phyloP scores from a whole-genome alignment of 1,284 basidiomycete species.

The Ceratobasidium sp. region DNA sequence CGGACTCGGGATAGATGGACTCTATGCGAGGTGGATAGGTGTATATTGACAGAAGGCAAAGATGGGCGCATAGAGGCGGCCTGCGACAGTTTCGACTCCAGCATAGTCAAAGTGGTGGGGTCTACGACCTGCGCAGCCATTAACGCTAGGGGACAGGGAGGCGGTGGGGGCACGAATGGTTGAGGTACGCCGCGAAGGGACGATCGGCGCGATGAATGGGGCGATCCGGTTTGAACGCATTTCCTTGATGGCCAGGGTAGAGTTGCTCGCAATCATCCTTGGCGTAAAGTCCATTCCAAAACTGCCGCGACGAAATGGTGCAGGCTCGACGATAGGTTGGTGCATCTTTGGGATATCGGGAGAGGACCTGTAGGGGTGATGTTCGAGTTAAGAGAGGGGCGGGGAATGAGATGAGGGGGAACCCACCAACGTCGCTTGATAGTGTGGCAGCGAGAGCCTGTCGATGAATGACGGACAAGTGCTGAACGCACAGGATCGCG shows the following conservation, averaged over 20 bases:
- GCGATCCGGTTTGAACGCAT: slow-evolving; percentile 26
- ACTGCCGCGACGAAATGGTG: slow-evolving; percentile 37
- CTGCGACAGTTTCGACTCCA: slow-evolving; percentile 30
- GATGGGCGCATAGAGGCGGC: slow-evolving; percentile 26
- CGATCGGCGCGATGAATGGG: slow-evolving; percentile 40
- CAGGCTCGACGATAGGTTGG: slow-evolving; percentile 30
- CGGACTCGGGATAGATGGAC: slow-evolving; percentile 24
- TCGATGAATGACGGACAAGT: slow-evolving; percentile 39
- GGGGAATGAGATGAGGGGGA: slow-evolving; percentile 20
- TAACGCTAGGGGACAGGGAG: slow-evolving; percentile 29
- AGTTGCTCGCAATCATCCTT: background rate
- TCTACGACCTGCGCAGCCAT: slow-evolving; percentile 35
- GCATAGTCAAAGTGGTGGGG: slow-evolving; percentile 20
- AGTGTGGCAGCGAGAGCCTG: slow-evolving; percentile 26
- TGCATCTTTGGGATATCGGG: slow-evolving; percentile 32
- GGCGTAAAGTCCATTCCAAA: slow-evolving; percentile 31
- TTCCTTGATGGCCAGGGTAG: slow-evolving; percentile 33
- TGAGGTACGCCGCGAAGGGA: slow-evolving; percentile 22
- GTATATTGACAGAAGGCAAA: slow-evolving; percentile 25
- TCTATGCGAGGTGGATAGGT: slow-evolving; percentile 14
- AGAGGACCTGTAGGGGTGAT: slow-evolving; percentile 2
- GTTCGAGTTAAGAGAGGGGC: background rate
- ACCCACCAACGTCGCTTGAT: slow-evolving; percentile 24
- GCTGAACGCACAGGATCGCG: slow-evolving; percentile 33
- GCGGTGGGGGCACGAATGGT: slow-evolving; percentile 9